Base-by-base conservation (phyloP, 768 basidiomycete genomes). In the Mycena leptocephala region DNA sequence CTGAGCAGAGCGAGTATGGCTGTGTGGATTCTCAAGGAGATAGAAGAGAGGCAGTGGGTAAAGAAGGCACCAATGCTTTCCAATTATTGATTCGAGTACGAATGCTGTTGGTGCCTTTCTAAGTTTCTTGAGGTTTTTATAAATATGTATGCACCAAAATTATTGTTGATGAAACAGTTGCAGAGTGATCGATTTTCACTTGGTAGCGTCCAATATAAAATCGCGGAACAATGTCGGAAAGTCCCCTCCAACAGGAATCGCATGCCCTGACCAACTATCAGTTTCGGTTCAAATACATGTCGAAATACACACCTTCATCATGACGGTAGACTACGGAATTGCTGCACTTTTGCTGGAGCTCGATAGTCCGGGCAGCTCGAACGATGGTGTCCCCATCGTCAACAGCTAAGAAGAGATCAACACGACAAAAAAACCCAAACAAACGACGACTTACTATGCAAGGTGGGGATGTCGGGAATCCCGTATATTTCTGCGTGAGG, bases 401-500 rank as follows among this genome's bases (percentile, higher is more conserved):
- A 5, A 80, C 72, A 39, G 78, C 80, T 80, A 46, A 7, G 6
- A 6, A 63, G 0, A 24, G 10, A 39, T 43, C 48, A 58, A 33
- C 39, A 65, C 22, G 8, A 55, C n/a, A 8, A 65, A 11, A 28
- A 30, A 30, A 22, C 9, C 20, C 26, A 32, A 20, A 16, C 32
- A 30, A 46, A 43, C 26, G 39, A 33, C 5, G 11, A 10, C 62
- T 70, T 67, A 80, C 78, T 80, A 39, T 80, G 80, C 30, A 80
- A 61, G 26, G 80, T 80, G 5, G 80, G 80, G 4, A 80, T 65
- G 26, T 78, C 75, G 26, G 78, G 80, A 9, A 79, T 75, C 14
- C 76, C 78, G 55, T 80, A 80, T 66, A 80, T 76, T n/a, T 79
- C 76, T 30, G 75, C 78, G 32, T 80, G 78, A 6, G 78, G 80